phyloP scores from a whole-genome alignment of 2,329 filamentous ascomycete genomes.

The Leptographium procerum region DNA sequence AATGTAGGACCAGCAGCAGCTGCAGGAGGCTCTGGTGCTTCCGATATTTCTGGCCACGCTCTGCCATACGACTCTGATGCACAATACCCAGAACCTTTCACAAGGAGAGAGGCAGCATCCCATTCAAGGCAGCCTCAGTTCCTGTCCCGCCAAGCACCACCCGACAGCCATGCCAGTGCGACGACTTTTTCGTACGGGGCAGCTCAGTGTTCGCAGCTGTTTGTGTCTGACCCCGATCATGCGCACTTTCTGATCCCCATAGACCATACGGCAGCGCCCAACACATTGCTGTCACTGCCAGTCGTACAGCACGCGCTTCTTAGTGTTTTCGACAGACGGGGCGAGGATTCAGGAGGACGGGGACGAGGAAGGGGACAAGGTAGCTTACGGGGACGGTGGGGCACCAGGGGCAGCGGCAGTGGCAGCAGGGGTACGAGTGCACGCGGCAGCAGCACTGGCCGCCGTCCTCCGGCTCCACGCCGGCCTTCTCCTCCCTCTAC shows the following conservation, averaged over 20 bases:
- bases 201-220: background rate
- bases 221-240: conserved; percentile 3
- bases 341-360: background rate
- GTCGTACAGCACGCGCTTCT: conserved; percentile 16
- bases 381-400: background rate
- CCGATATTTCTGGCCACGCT: background rate
- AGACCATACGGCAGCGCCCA: conserved; percentile 22
- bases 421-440: background rate
- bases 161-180: too few species aligned
- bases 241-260: conserved; percentile 25
- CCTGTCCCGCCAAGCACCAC: too few species aligned
- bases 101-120: background rate
- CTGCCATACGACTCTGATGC: background rate
- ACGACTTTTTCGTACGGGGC: background rate
- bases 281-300: conserved; percentile 22
- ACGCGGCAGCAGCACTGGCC: background rate
- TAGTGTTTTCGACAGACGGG: background rate
- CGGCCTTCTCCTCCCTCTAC: too few species aligned
- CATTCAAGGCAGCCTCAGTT: background rate
- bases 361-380: background rate
- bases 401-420: background rate
- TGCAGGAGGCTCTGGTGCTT: background rate
- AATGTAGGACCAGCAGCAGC: too few species aligned
- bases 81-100: background rate
- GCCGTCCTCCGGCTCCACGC: background rate